Percentiles rank a stretch among this genome's conserved stretches.
Evolutionary conservation across 768 basidiomycete genomes (phyloP).

Genomic region (Podaxis sp.): DNA sequence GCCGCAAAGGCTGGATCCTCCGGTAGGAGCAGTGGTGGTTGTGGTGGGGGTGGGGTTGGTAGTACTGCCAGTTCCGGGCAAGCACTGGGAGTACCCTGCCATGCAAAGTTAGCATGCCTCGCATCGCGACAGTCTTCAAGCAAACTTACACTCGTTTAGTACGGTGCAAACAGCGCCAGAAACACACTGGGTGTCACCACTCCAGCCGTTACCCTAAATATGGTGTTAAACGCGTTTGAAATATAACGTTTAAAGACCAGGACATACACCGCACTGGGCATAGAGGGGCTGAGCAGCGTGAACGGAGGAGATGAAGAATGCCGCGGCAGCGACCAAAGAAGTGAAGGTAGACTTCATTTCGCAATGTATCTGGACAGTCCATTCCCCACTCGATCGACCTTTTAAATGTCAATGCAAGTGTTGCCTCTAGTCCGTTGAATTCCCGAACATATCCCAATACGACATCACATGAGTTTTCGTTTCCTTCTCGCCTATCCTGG

Average conservation of each 20-base stretch:
- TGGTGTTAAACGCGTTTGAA: constrained; percentile 6
- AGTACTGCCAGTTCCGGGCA: constrained; percentile 28
- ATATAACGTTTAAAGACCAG: background rate
- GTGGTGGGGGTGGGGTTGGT: constrained; percentile 11
- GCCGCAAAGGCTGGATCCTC: constrained; percentile 4
- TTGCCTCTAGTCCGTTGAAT: constrained; percentile 9
- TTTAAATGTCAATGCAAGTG: constrained; percentile 4
- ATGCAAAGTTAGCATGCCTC: background rate
- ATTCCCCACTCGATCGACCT: background rate
- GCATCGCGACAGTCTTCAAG: background rate
- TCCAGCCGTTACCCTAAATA: constrained; percentile 35
- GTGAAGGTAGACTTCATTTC: constrained; percentile 23
- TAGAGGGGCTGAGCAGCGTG: constrained; percentile 33
- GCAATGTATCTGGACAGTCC: background rate
- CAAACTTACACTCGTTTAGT: constrained; percentile 37
- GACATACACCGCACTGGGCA: constrained; percentile 46
- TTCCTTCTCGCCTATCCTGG: background rate
- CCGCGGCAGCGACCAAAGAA: constrained; percentile 26
- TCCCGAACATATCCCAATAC: constrained; percentile 10
- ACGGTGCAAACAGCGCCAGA: constrained; percentile 36
- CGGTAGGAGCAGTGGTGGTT: constrained; percentile 8
- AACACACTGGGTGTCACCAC: constrained; percentile 41
- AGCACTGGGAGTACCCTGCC: constrained; percentile 46
- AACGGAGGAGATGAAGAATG: constrained; percentile 20
- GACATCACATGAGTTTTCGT: constrained; percentile 7